A percentile compares a stretch with the other conserved stretches of the same genome.
phyloP scores from a whole-genome alignment of 2,329 filamentous ascomycete species.

The Scedosporium apiospermum region DNA sequence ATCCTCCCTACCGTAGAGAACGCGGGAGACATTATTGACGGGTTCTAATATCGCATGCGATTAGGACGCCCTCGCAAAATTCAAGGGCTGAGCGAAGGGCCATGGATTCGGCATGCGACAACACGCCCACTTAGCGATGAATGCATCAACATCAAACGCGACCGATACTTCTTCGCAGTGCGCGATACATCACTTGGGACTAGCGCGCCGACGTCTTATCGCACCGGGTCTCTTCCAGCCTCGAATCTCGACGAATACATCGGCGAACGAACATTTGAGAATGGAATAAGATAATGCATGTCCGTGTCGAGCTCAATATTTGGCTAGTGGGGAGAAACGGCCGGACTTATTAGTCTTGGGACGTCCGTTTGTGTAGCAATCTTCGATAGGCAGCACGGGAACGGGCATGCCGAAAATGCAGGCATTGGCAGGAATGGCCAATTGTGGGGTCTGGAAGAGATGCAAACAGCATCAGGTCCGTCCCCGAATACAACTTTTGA shows the following conservation, averaged over 20 bases:
- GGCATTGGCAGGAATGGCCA: background rate
- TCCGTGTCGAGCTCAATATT: too few relatives aligned
- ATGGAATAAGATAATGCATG: too few relatives aligned
- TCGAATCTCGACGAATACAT: too few relatives aligned
- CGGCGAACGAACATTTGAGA: too few relatives aligned
- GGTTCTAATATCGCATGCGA: conserved; percentile 1
- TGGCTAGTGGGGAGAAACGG: too few relatives aligned
- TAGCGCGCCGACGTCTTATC: too few relatives aligned
- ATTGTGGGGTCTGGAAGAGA: background rate
- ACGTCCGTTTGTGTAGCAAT: too few relatives aligned
- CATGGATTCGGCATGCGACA: too few relatives aligned
- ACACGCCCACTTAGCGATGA: background rate
- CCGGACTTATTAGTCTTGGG: too few relatives aligned
- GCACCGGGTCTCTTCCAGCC: too few relatives aligned
- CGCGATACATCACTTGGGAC: too few relatives aligned
- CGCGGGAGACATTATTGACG: background rate
- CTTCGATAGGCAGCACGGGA: background rate
- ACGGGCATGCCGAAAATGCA: background rate
- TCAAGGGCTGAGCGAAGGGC: conserved; percentile 48
- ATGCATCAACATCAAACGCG: background rate
- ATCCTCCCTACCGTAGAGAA: background rate
- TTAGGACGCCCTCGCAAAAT: conserved; percentile 57
- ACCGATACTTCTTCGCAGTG: too few relatives aligned
- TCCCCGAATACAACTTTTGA: background rate
- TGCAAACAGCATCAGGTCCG: background rate